Base-by-base conservation (phyloP, 2,329 filamentous ascomycete genomes). In the Conoideocrella luteorostrata region DNA sequence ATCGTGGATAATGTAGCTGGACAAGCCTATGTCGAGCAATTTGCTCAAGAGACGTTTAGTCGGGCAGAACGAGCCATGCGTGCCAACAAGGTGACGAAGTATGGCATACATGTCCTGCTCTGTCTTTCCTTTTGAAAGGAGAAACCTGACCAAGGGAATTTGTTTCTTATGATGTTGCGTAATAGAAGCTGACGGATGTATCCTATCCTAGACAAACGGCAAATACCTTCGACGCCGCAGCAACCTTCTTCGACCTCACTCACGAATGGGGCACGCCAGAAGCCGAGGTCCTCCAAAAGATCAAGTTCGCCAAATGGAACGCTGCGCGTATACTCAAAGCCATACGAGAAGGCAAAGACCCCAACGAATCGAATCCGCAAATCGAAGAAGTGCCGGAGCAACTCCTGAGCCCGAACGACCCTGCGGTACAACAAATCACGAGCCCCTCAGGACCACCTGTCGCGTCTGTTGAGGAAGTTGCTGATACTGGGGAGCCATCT, bases 271-370 rank as follows among this genome's bases (percentile, higher is more conserved):
- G 81, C 5, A 66, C 78, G 0, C 69, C 83, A 10, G 87, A 95
- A 26, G 67, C 77, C 1, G 89, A 97, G 57, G 80, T 83, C 17
- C 74, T 81, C 30, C 79, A 88, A 43, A 97, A 95, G 71, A 88
- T 91, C 66, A 96, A 94, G 63, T 98, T 88, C 61, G 89, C 91
- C 33, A 98, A 97, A 65, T 98, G 88, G 76, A 94, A 97, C 62
- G 90, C 91, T 2, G 71, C 91, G 28, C 80, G 93, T 46, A 98
- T 98, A 58, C 74, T 86, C 13, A 95, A 88, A 65, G 93, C 93
- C 10, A 77, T 96, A 56, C 93, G 90, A 58, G 86, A 90, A 32
- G 89, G 89, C 43, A 84, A 87, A 52, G 90, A 98, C 58, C 93
- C 93, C 3, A 98, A 98, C 64, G 80, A 84, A 44, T 86, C 87